Evolutionary conservation across 768 basidiomycete species (phyloP).

Genomic region (Bullera alba): DNA sequence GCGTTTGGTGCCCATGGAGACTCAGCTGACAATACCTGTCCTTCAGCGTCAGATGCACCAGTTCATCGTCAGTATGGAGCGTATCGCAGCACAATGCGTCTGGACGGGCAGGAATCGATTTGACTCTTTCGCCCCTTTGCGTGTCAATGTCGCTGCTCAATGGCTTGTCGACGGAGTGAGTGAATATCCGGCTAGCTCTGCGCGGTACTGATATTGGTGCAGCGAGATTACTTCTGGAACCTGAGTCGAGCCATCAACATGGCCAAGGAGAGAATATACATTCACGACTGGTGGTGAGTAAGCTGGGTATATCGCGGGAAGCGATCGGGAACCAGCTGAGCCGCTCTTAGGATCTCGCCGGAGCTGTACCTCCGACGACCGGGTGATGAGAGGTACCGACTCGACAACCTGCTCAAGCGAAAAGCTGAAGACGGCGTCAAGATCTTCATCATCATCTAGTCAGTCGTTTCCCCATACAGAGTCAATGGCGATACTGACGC

Average conservation of each 20-base stretch:
- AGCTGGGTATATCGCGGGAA: conserved; percentile 58
- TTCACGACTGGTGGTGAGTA: conserved; percentile 88
- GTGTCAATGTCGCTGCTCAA: conserved; percentile 86
- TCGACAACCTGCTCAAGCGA: conserved; percentile 75
- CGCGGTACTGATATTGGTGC: conserved; percentile 2
- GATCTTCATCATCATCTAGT: conserved; percentile 93
- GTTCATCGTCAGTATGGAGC: conserved; percentile 87
- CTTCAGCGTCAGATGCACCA: conserved; percentile 85
- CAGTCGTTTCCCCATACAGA: conserved; percentile 36
- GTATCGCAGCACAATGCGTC: conserved; percentile 65
- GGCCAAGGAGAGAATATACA: conserved; percentile 81
- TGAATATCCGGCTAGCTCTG: conserved; percentile 22
- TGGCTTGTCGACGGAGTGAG: conserved; percentile 96
- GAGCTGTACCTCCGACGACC: conserved; percentile 82
- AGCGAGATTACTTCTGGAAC: conserved; percentile 99
- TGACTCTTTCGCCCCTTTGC: conserved; percentile 85
- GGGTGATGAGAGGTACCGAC: conserved; percentile 70
- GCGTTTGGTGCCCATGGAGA: neutral
- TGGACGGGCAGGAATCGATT: conserved; percentile 80
- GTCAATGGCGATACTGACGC: neutral
- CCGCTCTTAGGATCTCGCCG: conserved; percentile 42
- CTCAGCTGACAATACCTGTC: neutral
- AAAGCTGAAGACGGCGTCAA: conserved; percentile 95
- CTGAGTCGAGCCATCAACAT: conserved; percentile 81
- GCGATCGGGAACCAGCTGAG: too few relatives aligned